Evolutionary conservation across 495 filamentous ascomycete genomes (phyloP).

Genomic region (Annulohypoxylon moriforme): DNA sequence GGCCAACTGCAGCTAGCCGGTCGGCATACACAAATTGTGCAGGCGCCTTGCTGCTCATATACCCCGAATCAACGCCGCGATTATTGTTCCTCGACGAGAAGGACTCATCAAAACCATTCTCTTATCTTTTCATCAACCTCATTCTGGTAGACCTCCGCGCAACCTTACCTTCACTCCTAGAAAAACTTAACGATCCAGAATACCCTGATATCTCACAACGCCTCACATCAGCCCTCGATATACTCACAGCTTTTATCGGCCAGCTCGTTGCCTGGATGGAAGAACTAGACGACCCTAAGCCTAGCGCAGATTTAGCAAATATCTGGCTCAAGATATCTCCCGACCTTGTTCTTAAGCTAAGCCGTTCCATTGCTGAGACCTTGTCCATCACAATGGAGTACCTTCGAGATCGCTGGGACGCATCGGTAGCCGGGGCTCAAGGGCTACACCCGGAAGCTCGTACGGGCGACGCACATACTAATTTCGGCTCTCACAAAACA

Average conservation of each 20-base stretch:
- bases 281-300: slow-evolving; percentile 42
- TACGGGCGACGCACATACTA: slow-evolving; percentile 44
- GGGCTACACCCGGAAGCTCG: slow-evolving; percentile 64
- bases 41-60: slow-evolving; percentile 64
- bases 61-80: slow-evolving; percentile 54
- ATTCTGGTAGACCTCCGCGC: slow-evolving; percentile 70
- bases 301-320: background rate
- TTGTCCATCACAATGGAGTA: slow-evolving; percentile 70
- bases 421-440: slow-evolving; percentile 62
- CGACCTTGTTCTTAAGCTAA: slow-evolving; percentile 67
- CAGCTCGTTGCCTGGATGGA: slow-evolving; percentile 65
- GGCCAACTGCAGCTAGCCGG: slow-evolving; percentile 60
- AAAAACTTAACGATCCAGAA: slow-evolving; percentile 59
- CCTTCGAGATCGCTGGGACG: slow-evolving; percentile 73
- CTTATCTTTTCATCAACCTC: slow-evolving; percentile 70
- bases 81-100: slow-evolving; percentile 60
- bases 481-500: slow-evolving; percentile 50
- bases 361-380: slow-evolving; percentile 67
- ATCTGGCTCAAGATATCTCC: slow-evolving; percentile 54
- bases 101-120: slow-evolving; percentile 60
- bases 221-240: slow-evolving; percentile 67
- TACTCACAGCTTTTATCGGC: slow-evolving; percentile 68
- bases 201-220: slow-evolving; percentile 63
- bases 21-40: slow-evolving; percentile 62
- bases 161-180: slow-evolving; percentile 69